Evolutionary conservation across 2,329 filamentous ascomycete species (phyloP), one percentile per base, ranked within the genome.

Genomic region (Arthroderma sp.): DNA sequence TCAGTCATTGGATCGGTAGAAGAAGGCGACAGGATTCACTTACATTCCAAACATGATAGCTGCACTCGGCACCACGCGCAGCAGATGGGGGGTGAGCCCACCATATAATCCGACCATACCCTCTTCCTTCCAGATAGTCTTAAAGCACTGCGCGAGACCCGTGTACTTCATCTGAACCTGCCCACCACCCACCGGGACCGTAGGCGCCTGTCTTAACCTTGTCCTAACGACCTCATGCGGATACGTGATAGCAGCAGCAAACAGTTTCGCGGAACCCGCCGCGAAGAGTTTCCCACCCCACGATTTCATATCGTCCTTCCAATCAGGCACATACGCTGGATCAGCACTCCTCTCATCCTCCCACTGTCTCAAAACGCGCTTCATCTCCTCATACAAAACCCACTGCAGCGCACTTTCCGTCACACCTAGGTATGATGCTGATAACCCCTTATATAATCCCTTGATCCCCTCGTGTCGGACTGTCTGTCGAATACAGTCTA

Each of bases 381-480:
- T 96, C 72, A 93, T 80, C 62, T 88, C 83, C 67, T 96, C 88
- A 64, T 95, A 96, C 55, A 95, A 67, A 57, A 94, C 81, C 87
- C 87, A 94, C 62, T 96, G 88, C 56, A 94, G 64, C 4, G 88
- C 91, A 52, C 81, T 88, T 69, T 95, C 89, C 2, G 83, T 82
- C 15, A 94, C 86, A 27, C 89, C 88, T 0, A 96, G 71, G 59
- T 95, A 96, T 57, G 84, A 91, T 31, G 88, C 88, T 53, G 82
- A 91, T 66, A 96, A 75, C 42, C 88, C 88, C 58, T 87, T 84
- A 67, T 95, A 96, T 47, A 96, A 69, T 2, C 87, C 86, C 32
- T 75, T 70, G 38, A 93, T 65, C 1, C 89, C 89, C 61, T 96
- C 88, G 48, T 85, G 72, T 22, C 81, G 75, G 36, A 94, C 59